Conservation (phyloP, 331 rosid species). For the Rhamnella rubrinervis region DNA sequence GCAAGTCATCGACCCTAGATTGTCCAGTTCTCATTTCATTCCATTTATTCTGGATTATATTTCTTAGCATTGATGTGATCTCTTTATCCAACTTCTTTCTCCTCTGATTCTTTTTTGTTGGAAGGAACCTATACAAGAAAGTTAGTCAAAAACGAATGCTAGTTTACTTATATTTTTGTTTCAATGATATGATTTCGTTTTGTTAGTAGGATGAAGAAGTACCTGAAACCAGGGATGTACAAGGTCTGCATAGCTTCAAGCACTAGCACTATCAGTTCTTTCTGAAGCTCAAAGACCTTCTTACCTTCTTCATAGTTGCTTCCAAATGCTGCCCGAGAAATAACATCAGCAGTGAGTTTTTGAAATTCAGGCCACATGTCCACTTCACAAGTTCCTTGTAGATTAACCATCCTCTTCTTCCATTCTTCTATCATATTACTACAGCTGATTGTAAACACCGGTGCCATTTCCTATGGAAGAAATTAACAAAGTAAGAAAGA, state of each 20-base stretch:
- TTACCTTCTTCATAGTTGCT: conserved; percentile 49
- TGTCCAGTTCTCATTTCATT: conserved; percentile 22
- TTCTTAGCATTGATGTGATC: conserved; percentile 33
- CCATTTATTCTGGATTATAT: conserved; percentile 36
- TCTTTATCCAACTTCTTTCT: conserved; percentile 43
- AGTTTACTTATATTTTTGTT: neutral
- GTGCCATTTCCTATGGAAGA: conserved; percentile 37
- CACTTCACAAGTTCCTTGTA: conserved; percentile 33
- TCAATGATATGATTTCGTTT: too few relatives aligned
- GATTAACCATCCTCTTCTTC: conserved; percentile 36
- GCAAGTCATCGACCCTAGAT: conserved; percentile 40
- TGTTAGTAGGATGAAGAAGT: neutral
- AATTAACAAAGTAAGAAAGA: neutral
- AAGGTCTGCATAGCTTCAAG: conserved; percentile 51
- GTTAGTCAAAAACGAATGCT: neutral
- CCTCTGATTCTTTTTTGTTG: conserved; percentile 44
- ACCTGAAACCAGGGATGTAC: conserved; percentile 55
- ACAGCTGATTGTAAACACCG: conserved; percentile 41
- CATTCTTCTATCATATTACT: conserved; percentile 39
- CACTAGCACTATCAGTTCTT: conserved; percentile 36
- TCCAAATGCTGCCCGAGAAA: conserved; percentile 47
- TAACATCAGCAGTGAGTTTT: conserved; percentile 38
- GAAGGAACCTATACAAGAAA: conserved; percentile 33
- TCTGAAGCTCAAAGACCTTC: conserved; percentile 44
- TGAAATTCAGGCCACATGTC: conserved; percentile 54